Percentiles rank a stretch among this genome's conserved stretches.
Conservation (phyloP, 306 rosid species). For the Vicia villosa region DNA sequence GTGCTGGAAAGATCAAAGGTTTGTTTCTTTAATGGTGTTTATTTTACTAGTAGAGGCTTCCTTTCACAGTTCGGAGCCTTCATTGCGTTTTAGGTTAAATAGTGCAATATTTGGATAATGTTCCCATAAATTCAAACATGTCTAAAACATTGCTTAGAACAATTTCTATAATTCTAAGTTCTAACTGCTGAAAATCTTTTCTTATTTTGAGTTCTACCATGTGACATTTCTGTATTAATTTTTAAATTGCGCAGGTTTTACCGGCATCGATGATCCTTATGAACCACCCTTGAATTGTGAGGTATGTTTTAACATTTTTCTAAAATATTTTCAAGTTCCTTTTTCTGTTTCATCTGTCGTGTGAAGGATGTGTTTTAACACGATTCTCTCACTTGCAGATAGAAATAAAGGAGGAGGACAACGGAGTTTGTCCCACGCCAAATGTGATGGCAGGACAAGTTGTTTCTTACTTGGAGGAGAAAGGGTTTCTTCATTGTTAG, state of each 20-base stretch:
- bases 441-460: constrained; percentile 63
- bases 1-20: constrained; percentile 87
- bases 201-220: constrained; percentile 1
- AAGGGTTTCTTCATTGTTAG: constrained; percentile 64
- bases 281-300: constrained; percentile 79
- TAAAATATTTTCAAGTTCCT: background rate
- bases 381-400: constrained; percentile 48
- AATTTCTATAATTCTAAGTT: background rate
- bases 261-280: constrained; percentile 89
- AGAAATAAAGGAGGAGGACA: constrained; percentile 54
- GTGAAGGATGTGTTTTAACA: constrained; percentile 26
- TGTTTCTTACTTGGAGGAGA: constrained; percentile 66
- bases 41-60: constrained; percentile 8
- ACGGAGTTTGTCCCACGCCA: constrained; percentile 65
- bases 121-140: constrained; percentile 1
- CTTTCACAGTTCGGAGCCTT: constrained; percentile 3
- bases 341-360: background rate
- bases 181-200: constrained; percentile 3
- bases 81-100: constrained; percentile 8
- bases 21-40: constrained; percentile 33
- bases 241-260: constrained; percentile 60
- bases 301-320: constrained; percentile 50
- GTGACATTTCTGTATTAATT: constrained; percentile 3
- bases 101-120: constrained; percentile 1
- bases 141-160: constrained; percentile 7